Percentiles rank a stretch among this genome's conserved stretches.
phyloP scores from a whole-genome alignment of 495 filamentous ascomycete species.

The Cryomyces antarcticus region DNA sequence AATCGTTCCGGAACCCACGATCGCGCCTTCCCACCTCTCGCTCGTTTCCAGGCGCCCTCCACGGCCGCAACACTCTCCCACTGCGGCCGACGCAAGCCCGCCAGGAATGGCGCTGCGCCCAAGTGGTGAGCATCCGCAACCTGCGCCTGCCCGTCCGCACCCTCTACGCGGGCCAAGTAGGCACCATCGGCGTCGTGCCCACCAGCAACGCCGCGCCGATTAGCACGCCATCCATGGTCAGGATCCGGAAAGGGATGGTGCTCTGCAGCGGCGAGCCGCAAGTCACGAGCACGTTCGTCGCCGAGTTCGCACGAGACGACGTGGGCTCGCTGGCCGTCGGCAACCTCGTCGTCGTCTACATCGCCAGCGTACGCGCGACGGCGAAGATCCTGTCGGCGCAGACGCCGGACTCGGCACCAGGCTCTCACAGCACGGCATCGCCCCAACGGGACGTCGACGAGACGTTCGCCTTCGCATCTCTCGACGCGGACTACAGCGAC shows the following conservation, averaged over 20 bases:
- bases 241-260: constrained; percentile 72
- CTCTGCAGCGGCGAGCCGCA: constrained; percentile 29
- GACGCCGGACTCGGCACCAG: constrained; percentile 14
- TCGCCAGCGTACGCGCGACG: constrained; percentile 65
- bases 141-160: constrained; percentile 65
- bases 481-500: constrained; percentile 12
- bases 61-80: constrained; percentile 22
- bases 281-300: constrained; percentile 33
- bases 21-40: neutral
- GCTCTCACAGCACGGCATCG: neutral
- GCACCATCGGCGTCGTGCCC: constrained; percentile 58
- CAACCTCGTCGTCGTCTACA: constrained; percentile 56
- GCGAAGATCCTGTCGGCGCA: constrained; percentile 41
- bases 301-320: constrained; percentile 13
- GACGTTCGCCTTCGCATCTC: constrained; percentile 34
- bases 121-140: constrained; percentile 69
- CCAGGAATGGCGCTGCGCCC: constrained; percentile 55
- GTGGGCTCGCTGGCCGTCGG: constrained; percentile 26
- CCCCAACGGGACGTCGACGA: neutral
- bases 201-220: constrained; percentile 8
- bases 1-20: neutral
- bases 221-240: constrained; percentile 16
- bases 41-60: constrained; percentile 19
- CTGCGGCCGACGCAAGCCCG: constrained; percentile 14
- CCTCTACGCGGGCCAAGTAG: constrained; percentile 64